Evolutionary conservation across 768 basidiomycete genomes (phyloP).

Genomic region (Agaricus sinodeliciosus): DNA sequence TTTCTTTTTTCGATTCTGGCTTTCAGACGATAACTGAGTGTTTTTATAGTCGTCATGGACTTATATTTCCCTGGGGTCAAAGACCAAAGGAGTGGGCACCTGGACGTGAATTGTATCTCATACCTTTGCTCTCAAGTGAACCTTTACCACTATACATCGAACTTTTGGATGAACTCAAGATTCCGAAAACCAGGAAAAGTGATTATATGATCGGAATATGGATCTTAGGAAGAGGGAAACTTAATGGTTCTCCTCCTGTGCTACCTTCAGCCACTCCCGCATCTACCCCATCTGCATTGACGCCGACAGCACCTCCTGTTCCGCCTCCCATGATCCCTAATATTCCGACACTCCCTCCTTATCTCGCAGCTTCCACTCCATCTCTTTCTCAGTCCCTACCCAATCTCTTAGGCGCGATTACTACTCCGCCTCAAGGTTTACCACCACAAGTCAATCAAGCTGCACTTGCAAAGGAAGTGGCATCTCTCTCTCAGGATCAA

Average conservation of each 20-base stretch:
- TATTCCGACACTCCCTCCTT: constrained; percentile 5
- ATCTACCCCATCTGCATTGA: constrained; percentile 13
- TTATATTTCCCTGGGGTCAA: constrained; percentile 82
- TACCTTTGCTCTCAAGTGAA: constrained; percentile 62
- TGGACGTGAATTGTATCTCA: constrained; percentile 82
- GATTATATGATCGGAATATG: constrained; percentile 79
- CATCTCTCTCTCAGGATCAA: constrained; percentile 70
- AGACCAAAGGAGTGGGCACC: constrained; percentile 67
- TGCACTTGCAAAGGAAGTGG: constrained; percentile 63
- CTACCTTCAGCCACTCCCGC: constrained; percentile 4
- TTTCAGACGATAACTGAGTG: constrained; percentile 10
- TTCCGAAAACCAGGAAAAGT: constrained; percentile 56
- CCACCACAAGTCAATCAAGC: constrained; percentile 24
- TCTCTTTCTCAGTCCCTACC: background rate
- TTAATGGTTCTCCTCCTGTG: constrained; percentile 38
- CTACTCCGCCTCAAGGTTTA: constrained; percentile 16
- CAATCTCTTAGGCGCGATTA: background rate
- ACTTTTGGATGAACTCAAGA: constrained; percentile 64
- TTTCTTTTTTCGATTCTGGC: background rate
- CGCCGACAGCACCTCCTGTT: constrained; percentile 16
- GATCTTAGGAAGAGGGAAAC: constrained; percentile 78
- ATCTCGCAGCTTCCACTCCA: background rate
- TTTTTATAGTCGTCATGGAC: constrained; percentile 65
- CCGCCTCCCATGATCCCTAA: constrained; percentile 13
- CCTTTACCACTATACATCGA: constrained; percentile 83